phyloP scores from a whole-genome alignment of 148 eudicot genomes.

The Chenopodium berlandieri region DNA sequence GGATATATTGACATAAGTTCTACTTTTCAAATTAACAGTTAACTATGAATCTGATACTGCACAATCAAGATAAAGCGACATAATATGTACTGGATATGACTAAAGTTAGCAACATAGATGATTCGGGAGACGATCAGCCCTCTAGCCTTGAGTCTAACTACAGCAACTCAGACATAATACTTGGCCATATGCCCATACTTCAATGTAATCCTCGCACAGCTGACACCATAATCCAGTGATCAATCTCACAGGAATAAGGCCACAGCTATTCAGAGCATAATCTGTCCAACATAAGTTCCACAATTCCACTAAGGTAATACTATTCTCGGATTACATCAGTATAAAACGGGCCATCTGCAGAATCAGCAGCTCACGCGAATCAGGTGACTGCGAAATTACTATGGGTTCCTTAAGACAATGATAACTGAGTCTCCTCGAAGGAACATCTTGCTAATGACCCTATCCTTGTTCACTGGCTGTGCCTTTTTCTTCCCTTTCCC shows the following conservation, averaged over 20 bases:
- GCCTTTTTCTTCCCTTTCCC: slow-evolving; percentile 98
- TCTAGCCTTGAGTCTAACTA: background rate
- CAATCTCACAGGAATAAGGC: background rate
- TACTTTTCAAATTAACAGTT: background rate
- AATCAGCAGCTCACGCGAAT: background rate
- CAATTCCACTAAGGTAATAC: background rate
- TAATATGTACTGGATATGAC: too few species aligned
- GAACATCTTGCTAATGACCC: slow-evolving; percentile 96
- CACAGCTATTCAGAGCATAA: background rate
- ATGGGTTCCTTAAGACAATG: slow-evolving; percentile 88
- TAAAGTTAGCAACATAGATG: background rate
- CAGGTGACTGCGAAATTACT: slow-evolving; percentile 37
- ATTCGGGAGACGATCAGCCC: background rate
- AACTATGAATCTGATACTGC: background rate
- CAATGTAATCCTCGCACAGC: background rate
- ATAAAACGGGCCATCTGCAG: background rate
- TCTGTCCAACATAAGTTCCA: background rate
- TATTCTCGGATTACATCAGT: background rate
- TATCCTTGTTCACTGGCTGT: slow-evolving; percentile 80
- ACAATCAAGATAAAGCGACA: background rate
- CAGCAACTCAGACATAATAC: background rate
- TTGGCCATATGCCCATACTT: background rate
- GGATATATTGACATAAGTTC: background rate
- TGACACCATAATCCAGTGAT: background rate
- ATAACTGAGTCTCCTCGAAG: slow-evolving; percentile 94